Evolutionary conservation across 2,329 filamentous ascomycete species (phyloP), one percentile per base, ranked within the genome.

Genomic region (Phyllosticta citriasiana): DNA sequence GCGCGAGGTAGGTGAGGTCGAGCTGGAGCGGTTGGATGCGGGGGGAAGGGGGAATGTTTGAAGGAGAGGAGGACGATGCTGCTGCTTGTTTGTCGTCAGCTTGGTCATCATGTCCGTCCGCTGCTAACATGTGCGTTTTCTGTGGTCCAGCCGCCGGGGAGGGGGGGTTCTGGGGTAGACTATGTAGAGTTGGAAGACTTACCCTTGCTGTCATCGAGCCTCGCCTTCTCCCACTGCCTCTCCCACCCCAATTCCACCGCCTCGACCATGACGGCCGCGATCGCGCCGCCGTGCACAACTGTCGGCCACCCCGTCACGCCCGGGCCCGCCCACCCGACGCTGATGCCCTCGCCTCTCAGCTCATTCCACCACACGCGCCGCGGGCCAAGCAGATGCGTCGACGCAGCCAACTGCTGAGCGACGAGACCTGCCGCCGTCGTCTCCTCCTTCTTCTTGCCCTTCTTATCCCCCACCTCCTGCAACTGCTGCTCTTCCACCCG

Each of bases 251-350:
- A 86, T 78, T n/a, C 84, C 64, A 89, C 78, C 57, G 80, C 82
- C 76, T 91, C 88, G 70, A 89, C 83, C 47, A 91, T 73, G 3
- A 89, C 72, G 0, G 85, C 90, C 7, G 85, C 86, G 56, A 88
- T 78, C 6, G 81, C 78, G 14, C 88, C 88, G 60, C 88, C 88
- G 74, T 93, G 88, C 57, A 85, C 84, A 51, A 88, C 78, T 12
- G 82, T 81, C 1, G 88, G 88, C 86, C 87, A 92, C 3, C 89
- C 88, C 55, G 80, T 77, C 22, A 87, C 69, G 1, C 78, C 82
- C n/a, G 77, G 72, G 6, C 88, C 89, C 59, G 91, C 80, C 77
- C 80, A 88, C 4, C 78, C 57, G 79, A 82, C 10, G 86, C 75
- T 35, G 84, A 71, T 66, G 84, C 82, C 65, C 83, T 79, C 6